Conservation (phyloP, 2,329 filamentous ascomycete genomes). For the Epichloe coenophiala region DNA sequence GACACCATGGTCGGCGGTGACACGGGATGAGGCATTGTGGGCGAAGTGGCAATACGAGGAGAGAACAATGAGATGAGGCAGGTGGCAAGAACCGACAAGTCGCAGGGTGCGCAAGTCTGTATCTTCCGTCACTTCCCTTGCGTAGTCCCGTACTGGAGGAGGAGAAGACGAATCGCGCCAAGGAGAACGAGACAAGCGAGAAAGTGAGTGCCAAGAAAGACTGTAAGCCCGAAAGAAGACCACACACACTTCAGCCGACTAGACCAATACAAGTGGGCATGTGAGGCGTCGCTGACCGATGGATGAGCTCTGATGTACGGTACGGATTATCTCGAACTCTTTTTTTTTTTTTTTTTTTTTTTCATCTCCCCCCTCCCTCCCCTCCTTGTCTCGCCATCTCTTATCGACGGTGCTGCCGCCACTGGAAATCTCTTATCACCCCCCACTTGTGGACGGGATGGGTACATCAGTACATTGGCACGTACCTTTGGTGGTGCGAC, state of each 20-base stretch:
- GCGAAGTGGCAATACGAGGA: not conserved
- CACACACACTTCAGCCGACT: not conserved
- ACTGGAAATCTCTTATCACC: conserved; percentile 2
- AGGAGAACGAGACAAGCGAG: no score
- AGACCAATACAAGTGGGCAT: not conserved
- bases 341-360: not conserved
- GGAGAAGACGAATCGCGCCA: no score
- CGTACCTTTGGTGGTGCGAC: not conserved
- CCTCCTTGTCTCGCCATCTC: not conserved
- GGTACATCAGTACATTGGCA: not conserved
- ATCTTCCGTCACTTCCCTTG: no score
- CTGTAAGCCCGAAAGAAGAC: not conserved
- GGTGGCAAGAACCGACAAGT: no score
- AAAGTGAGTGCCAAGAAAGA: not conserved
- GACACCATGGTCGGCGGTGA: conserved; percentile 36
- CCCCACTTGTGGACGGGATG: not conserved
- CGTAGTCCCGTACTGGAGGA: no score
- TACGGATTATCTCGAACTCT: no score
- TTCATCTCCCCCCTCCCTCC: not conserved
- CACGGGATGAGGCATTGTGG: conserved; percentile 34
- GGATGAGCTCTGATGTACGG: no score
- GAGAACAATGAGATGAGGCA: not conserved
- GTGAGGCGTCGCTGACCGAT: not conserved
- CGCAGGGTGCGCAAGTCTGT: no score
- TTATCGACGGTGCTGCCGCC: conserved; percentile 1